These are phyloP conservation scores for Diplocarpon mali DNA, from an alignment of 2,329 filamentous ascomycete species.

Conservation along the genomic window DNA sequence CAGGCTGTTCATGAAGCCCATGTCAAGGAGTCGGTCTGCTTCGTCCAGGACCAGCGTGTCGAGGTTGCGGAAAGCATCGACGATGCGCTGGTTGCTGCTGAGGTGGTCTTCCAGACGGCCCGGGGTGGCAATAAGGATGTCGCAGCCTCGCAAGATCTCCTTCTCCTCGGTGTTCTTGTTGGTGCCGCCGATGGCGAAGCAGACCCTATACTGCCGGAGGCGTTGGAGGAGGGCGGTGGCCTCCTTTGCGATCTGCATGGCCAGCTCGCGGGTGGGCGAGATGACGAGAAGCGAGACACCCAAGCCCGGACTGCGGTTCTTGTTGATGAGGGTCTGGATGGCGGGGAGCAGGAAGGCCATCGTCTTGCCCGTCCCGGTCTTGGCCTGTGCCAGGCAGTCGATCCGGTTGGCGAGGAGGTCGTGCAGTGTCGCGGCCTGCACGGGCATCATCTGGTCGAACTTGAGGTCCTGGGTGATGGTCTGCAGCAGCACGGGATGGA, in stretches of 20 bases:
- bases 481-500: constrained; percentile 37
- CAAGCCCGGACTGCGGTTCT: constrained; percentile 28
- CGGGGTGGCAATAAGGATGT: constrained; percentile 83
- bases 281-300: constrained; percentile 62
- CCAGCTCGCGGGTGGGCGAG: constrained; percentile 71
- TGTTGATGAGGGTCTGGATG: constrained; percentile 55
- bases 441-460: constrained; percentile 81
- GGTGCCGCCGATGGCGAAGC: constrained; percentile 86
- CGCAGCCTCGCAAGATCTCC: constrained; percentile 66
- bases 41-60: constrained; percentile 92
- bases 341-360: constrained; percentile 83
- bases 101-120: constrained; percentile 72
- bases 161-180: constrained; percentile 59
- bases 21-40: constrained; percentile 96
- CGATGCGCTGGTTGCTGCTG: constrained; percentile 41
- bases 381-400: constrained; percentile 76
- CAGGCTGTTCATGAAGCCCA: constrained; percentile 65
- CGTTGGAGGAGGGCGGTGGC: constrained; percentile 37
- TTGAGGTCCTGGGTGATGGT: constrained; percentile 62
- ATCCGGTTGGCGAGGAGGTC: constrained; percentile 60
- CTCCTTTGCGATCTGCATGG: constrained; percentile 71
- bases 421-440: constrained; percentile 75
- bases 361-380: constrained; percentile 95
- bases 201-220: constrained; percentile 35
- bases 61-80: constrained; percentile 43